Conservation (phyloP, 2,329 filamentous ascomycete genomes). For the Epichloe festucae region DNA sequence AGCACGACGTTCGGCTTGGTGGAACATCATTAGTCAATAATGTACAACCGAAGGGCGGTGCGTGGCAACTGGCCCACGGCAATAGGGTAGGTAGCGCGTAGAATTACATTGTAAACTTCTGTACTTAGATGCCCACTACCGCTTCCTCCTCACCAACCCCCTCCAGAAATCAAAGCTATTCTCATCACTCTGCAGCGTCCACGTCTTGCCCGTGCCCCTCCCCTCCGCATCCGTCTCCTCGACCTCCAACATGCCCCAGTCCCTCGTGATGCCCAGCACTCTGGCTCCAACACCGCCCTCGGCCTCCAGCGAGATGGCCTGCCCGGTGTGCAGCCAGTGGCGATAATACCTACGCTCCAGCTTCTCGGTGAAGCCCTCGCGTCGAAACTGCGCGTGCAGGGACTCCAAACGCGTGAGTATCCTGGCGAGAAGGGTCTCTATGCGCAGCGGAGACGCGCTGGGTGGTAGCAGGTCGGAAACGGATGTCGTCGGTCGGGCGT, state of each 20-base stretch:
- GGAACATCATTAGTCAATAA: too few relatives aligned
- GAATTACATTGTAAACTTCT: too few relatives aligned
- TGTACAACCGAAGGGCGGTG: too few relatives aligned
- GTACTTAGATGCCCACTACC: slow-evolving; percentile 24
- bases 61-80: too few relatives aligned
- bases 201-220: slow-evolving; percentile 60
- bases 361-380: slow-evolving; percentile 57
- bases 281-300: slow-evolving; percentile 62
- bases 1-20: too few relatives aligned
- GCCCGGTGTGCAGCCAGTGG: slow-evolving; percentile 74
- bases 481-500: slow-evolving; percentile 75
- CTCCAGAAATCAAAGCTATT: slow-evolving; percentile 98
- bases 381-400: slow-evolving; percentile 63
- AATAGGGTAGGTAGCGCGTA: too few relatives aligned
- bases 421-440: slow-evolving; percentile 70
- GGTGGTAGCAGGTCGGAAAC: slow-evolving; percentile 58
- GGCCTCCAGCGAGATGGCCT: slow-evolving; percentile 60
- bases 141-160: slow-evolving; percentile 71
- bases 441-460: slow-evolving; percentile 42
- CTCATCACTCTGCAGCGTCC: slow-evolving; percentile 84
- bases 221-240: slow-evolving; percentile 71
- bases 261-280: slow-evolving; percentile 78
- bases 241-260: slow-evolving; percentile 77
- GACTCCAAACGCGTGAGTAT: slow-evolving; percentile 68
- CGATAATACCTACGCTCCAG: slow-evolving; percentile 69